phyloP scores from a whole-genome alignment of 352 stramenopile species.

The Phytophthora aleatoria region DNA sequence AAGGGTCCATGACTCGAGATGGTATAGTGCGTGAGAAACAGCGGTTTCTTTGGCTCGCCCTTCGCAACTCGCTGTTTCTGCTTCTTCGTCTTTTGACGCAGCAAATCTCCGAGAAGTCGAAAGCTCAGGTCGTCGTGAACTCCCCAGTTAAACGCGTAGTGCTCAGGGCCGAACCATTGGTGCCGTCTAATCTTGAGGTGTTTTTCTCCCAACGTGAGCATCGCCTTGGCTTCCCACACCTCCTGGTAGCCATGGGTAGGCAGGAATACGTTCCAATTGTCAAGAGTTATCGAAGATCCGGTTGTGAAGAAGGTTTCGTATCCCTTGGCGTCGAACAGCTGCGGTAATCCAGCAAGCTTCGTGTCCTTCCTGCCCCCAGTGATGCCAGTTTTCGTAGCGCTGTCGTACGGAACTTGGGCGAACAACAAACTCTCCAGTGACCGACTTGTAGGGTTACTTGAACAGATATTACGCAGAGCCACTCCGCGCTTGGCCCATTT shows the following conservation, averaged over 20 bases:
- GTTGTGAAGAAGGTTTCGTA: slow-evolving; percentile 70
- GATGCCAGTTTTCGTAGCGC: slow-evolving; percentile 44
- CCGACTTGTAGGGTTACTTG: slow-evolving; percentile 58
- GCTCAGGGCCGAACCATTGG: slow-evolving; percentile 34
- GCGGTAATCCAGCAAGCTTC: slow-evolving; percentile 47
- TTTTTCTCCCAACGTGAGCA: slow-evolving; percentile 41
- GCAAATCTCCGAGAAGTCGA: slow-evolving; percentile 45
- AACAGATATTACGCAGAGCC: slow-evolving; percentile 64
- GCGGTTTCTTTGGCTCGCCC: slow-evolving; percentile 37
- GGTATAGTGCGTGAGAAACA: slow-evolving; percentile 63
- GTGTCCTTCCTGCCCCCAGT: slow-evolving; percentile 38
- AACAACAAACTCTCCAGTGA: slow-evolving; percentile 65
- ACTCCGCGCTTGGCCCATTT: slow-evolving; percentile 52
- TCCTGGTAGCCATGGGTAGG: slow-evolving; percentile 51
- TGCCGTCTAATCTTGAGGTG: slow-evolving; percentile 37
- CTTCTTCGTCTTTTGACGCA: slow-evolving; percentile 43
- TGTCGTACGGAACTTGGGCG: slow-evolving; percentile 62
- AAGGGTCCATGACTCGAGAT: slow-evolving; percentile 56
- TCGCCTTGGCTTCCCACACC: slow-evolving; percentile 39
- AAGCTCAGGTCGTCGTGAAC: slow-evolving; percentile 59
- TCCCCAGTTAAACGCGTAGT: slow-evolving; percentile 38
- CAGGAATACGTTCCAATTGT: slow-evolving; percentile 65
- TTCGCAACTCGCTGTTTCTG: slow-evolving; percentile 28
- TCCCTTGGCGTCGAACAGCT: slow-evolving; percentile 53
- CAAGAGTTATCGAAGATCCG: slow-evolving; percentile 32